Evolutionary conservation across 2,329 filamentous ascomycete genomes (phyloP).

Genomic region (Microsporum ferrugineum): DNA sequence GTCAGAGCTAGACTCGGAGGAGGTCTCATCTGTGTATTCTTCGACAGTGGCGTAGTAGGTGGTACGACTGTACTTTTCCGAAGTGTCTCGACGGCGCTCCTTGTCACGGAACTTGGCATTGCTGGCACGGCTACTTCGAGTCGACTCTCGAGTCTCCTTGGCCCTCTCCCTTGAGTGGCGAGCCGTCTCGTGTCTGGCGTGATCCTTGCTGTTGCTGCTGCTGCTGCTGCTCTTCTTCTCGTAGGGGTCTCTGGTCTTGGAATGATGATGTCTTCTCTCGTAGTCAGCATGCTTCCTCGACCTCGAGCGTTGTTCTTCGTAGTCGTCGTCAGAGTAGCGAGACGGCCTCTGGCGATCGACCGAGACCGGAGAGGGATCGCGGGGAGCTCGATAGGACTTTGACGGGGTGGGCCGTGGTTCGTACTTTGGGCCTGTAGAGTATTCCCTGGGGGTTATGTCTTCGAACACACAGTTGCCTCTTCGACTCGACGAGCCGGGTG

Average conservation of each 20-base stretch:
- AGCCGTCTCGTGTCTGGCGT: slow-evolving; percentile 7
- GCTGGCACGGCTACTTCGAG: slow-evolving; percentile 24
- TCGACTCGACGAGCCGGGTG: slow-evolving; percentile 50
- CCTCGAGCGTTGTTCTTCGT: slow-evolving; percentile 28
- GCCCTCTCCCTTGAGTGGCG: slow-evolving; percentile 25
- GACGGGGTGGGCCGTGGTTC: slow-evolving; percentile 14
- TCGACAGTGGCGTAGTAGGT: slow-evolving; percentile 18
- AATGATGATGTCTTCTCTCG: slow-evolving; percentile 18
- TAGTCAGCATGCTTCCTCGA: slow-evolving; percentile 32
- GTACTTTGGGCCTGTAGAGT: slow-evolving; percentile 14
- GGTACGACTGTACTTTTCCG: slow-evolving; percentile 27
- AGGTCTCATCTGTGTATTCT: slow-evolving; percentile 21
- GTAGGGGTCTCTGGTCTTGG: slow-evolving; percentile 23
- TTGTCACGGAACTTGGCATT: slow-evolving; percentile 32
- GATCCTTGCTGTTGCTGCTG: slow-evolving; percentile 15
- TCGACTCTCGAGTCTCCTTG: slow-evolving; percentile 19
- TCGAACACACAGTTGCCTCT: slow-evolving; percentile 33
- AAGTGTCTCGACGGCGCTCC: slow-evolving; percentile 32
- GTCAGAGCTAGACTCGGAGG: slow-evolving; percentile 17
- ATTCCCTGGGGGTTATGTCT: slow-evolving; percentile 34
- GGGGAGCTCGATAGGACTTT: slow-evolving; percentile 17
- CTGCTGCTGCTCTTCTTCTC: slow-evolving; percentile 27
- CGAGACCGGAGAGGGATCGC: slow-evolving; percentile 23
- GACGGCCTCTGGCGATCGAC: slow-evolving; percentile 33
- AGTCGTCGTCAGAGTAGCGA: slow-evolving; percentile 29